Base-by-base conservation (phyloP, 805 yeast species). In the Sugiyamaella americana region DNA sequence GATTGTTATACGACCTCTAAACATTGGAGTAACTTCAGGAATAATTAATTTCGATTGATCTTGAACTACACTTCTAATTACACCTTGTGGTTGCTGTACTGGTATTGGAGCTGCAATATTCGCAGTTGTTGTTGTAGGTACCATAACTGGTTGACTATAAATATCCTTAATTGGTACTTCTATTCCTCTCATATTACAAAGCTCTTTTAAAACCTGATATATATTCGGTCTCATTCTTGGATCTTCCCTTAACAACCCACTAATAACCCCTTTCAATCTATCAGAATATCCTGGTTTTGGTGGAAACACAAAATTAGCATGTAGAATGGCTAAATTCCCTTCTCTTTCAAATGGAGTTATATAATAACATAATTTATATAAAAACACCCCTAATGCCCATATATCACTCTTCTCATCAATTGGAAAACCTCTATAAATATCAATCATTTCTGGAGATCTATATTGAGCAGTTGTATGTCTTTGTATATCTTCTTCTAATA, bases 381-480 rank as follows among this genome's bases (percentile, higher is more conserved):
- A 71, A 52, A 93, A 86, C 26, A 93, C 82, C 8, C 98, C 98
- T 41, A 91, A 68, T 0, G 98, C 98, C 98, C 98, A 91, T 41
- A 91, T 85, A 66, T 91, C 98, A 5, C 91, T 75, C 64, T 87
- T 87, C 58, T 89, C 94, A 64, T 91, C 93, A 36, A 91, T 84
- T 1, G 96, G 93, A 40, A 80, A 68, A 4, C 88, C 85, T 40
- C 87, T 71, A 61, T 83, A 82, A 21, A 89, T 72, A 65, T 91
- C 97, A 47, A 91, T 78, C 98, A 91, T 93, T 62, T 91, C 98
- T 0, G 98, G 98, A 0, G 94, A 74, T 52, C 98, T 72, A 62
- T 91, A 91, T 64, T 93, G 98, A 13, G 96, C 95, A 3, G 98
- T 91, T 0, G 98, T 91, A 60, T 91, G 95, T 52, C 82, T 79